These are phyloP conservation scores for Botryotinia narcissicola DNA, from an alignment of 2,329 filamentous ascomycete species.

Conservation along the genomic window DNA sequence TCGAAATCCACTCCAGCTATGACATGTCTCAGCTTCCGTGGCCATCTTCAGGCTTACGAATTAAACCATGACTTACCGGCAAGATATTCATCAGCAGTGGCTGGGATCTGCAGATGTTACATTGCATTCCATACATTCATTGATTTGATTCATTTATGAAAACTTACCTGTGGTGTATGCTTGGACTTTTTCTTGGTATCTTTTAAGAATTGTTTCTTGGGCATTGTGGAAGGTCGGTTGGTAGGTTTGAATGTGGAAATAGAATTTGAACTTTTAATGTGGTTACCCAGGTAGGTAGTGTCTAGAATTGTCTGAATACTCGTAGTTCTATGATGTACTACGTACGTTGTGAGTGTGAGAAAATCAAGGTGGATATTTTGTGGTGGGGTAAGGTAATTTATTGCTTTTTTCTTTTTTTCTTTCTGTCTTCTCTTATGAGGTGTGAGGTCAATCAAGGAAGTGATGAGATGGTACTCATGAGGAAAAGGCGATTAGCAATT, in stretches of 20 bases:
- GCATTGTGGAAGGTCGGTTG: constrained; percentile 26
- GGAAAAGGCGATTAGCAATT: neutral
- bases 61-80: constrained; percentile 46
- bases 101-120: constrained; percentile 45
- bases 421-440: neutral
- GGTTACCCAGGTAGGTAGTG: neutral
- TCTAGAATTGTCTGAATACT: neutral
- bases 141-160: neutral
- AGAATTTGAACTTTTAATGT: neutral
- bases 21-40: constrained; percentile 22
- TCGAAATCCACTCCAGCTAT: constrained; percentile 64
- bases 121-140: neutral
- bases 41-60: neutral
- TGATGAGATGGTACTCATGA: neutral
- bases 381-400: neutral
- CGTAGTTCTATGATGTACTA: neutral
- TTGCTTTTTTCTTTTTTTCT: neutral
- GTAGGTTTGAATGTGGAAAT: neutral
- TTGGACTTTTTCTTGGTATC: constrained; percentile 43
- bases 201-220: constrained; percentile 40
- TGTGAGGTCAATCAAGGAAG: neutral
- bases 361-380: neutral
- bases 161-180: constrained; percentile 33
- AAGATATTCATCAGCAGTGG: constrained; percentile 66
- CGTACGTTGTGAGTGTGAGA: neutral